Evolutionary conservation across 805 yeast genomes (phyloP), one percentile per base, ranked within the genome.

Genomic region (Candida anglica): DNA sequence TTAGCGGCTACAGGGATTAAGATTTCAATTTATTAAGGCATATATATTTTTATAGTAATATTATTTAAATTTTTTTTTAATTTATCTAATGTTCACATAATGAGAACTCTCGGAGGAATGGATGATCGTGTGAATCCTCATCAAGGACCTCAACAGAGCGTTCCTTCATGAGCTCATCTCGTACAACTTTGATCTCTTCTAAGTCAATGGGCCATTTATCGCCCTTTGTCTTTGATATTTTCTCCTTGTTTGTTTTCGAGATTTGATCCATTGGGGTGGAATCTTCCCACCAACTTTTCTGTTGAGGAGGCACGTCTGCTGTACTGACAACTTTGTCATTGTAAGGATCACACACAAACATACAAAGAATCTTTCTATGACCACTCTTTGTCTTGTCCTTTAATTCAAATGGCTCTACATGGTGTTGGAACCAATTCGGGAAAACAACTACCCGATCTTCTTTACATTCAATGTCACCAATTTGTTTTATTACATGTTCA

Each of bases 381-480:
- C 72, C 72, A 0, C 54, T 49, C 36, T 55, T 64, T 6, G 60
- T 32, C 36, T 46, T 46, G 39, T 66, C 71, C 9, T 33, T 31
- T 40, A 66, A 56, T 33, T 57, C 54, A 43, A 66, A 66, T 6
- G 59, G 50, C 34, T 58, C 63, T 7, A 66, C 71, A 34, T 56
- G 62, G 39, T 65, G 70, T 39, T 66, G 72, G 33, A 36, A 56
- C 7, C 34, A 29, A 42, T 66, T 66, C 5, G 73, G 71, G 38
- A 66, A 66, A 5, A 66, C 49, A 11, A 65, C 27, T 6, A 64
- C 39, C 8, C 58, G 40, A 30, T 52, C 60, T 34, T 58, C 47
- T 17, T 38, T 27, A 11, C 57, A 44, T 13, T 43, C 43, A 8
- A 58, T 47, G 2, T 47, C 32, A 0, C 69, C 71, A 3, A 56